Evolutionary conservation across 2,329 filamentous ascomycete genomes (phyloP).

Genomic region (Ophiostoma perfectum): DNA sequence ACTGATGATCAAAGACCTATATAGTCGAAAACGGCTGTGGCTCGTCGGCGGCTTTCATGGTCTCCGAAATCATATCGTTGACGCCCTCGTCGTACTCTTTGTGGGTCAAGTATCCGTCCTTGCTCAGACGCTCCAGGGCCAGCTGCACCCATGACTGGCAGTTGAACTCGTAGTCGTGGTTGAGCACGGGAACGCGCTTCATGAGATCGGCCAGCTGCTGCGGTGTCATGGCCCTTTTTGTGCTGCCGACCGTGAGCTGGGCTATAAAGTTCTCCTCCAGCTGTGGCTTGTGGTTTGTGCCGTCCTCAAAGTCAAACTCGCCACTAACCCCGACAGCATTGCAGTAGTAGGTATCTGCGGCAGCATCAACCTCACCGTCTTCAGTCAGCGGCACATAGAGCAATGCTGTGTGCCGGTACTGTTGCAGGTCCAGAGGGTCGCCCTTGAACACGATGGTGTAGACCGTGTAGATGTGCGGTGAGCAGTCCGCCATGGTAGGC

Average conservation of each 20-base stretch:
- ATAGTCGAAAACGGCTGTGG: background rate
- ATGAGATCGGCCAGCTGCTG: background rate
- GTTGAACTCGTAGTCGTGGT: slow-evolving; percentile 12
- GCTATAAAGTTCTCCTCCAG: background rate
- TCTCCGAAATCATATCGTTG: slow-evolving; percentile 7
- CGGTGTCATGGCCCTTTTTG: background rate
- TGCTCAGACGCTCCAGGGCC: background rate
- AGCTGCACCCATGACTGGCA: slow-evolving; percentile 11
- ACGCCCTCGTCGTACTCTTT: slow-evolving; percentile 10
- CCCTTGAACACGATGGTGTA: slow-evolving; percentile 6
- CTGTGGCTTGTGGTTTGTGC: background rate
- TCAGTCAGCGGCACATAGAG: background rate
- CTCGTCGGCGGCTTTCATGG: slow-evolving; percentile 7
- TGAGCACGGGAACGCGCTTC: background rate
- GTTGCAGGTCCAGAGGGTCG: background rate
- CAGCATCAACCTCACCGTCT: background rate
- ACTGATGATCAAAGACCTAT: no score
- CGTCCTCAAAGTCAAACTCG: background rate
- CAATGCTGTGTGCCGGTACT: slow-evolving; percentile 7
- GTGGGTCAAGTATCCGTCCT: background rate
- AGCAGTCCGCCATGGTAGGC: no score
- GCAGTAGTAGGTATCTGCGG: background rate
- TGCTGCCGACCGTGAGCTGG: background rate
- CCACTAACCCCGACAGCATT: background rate
- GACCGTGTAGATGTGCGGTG: background rate